Evolutionary conservation across 148 eudicot genomes (phyloP).

Genomic region (Fagopyrum esculentum): DNA sequence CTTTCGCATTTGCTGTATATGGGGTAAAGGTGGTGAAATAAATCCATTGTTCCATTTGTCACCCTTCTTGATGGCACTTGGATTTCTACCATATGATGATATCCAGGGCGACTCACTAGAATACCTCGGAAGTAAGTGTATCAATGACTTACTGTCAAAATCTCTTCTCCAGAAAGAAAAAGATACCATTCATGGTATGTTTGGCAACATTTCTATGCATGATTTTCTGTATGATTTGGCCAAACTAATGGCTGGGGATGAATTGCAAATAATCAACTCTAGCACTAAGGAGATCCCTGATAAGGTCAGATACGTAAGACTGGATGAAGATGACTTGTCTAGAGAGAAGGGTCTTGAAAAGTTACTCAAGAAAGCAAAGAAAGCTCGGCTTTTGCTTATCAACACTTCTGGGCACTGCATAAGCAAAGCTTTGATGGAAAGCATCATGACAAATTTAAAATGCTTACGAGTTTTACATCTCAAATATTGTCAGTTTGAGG

Average conservation of each 20-base stretch:
- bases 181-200: neutral
- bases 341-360: neutral
- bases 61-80: conserved; percentile 11
- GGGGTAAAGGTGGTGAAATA: neutral
- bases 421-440: neutral
- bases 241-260: neutral
- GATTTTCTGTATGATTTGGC: conserved; percentile 6
- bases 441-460: neutral
- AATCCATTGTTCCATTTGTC: neutral
- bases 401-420: neutral
- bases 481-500: neutral
- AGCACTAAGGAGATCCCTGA: neutral
- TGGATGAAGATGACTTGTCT: neutral
- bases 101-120: neutral
- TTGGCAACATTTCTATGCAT: neutral
- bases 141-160: neutral
- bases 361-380: neutral
- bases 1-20: conserved; percentile 7
- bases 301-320: neutral
- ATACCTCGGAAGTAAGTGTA: neutral
- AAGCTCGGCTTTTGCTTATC: neutral
- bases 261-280: neutral
- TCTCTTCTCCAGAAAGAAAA: conserved; percentile 9
- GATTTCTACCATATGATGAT: neutral
- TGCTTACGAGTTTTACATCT: neutral